Evolutionary conservation across 306 rosid genomes (phyloP), one percentile per base, ranked within the genome.

Genomic region (Amphicarpaea edgeworthii): DNA sequence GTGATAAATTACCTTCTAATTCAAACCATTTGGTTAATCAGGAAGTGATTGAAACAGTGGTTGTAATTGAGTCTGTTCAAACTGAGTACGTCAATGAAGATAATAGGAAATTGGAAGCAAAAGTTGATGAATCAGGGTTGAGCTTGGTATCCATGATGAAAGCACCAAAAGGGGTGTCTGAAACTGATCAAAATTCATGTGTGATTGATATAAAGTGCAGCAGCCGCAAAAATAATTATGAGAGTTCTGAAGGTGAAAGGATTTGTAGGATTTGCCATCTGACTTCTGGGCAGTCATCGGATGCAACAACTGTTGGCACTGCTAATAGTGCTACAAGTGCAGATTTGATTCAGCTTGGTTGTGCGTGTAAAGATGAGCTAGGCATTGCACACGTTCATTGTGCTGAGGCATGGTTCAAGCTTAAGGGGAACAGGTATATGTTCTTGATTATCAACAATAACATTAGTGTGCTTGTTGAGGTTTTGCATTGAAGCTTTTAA

Each of bases 261-360:
- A 82, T 92, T 69, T 95, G 98, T 83, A 90, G 98, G 91, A 95
- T 95, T 81, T 95, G 98, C 85, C 93, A 90, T 72, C 80, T 95
- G 79, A 68, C 81, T 76, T 82, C 97, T 8, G 90, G 84, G 51
- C 96, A 81, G 67, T 55, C 89, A 1, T 86, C 89, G 6, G 90
- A 88, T 37, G 80, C 77, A 68, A 74, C 81, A 20, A 46, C 49
- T 49, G 75, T 60, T 63, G 70, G 68, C 68, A 58, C 67, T 67
- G 73, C 75, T 76, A 61, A 9, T 45, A 68, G 43, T 77, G 71
- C 73, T 62, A 41, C 77, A 40, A 75, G 45, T 41, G 34, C 76
- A 5, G 92, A 92, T 55, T 84, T 92, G 72, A 84, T 95, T 86
- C 92, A 76, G 75, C 97, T 95, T 49, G 98, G 98, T 21, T 95